Base-by-base conservation (phyloP, 2,329 filamentous ascomycete species). In the Remersonia thermophila region DNA sequence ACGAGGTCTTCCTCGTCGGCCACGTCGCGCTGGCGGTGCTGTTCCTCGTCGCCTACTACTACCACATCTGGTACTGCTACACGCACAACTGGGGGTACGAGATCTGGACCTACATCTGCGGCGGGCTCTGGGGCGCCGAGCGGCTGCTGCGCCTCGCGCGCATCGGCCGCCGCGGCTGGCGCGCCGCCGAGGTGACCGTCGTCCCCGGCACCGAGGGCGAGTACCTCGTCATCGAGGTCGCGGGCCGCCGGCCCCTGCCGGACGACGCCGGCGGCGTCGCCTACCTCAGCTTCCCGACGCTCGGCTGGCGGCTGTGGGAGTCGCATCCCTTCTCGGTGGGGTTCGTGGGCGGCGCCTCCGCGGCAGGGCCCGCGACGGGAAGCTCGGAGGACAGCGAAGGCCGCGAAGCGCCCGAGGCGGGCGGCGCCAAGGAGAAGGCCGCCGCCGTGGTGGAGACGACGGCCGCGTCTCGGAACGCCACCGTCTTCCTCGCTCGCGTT, bases 1-100 rank as follows among this genome's bases (percentile, higher is more conserved):
- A 63, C 44, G 63, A 67, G 44, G 30, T 56, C n/a, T 61, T 61
- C 32, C 40, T 60, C 0, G 51, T 47, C 1, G 38, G 44, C 1
- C 59, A 62, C 20, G 49, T 56, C 11, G 25, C 55, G 0, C 44
- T 61, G 2, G 46, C 53, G 1, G 40, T 56, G 4, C 20, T 61
- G 12, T 54, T 58, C 14, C 37, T 62, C 18, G 40, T 56, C 31
- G 51, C 49, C 2, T 58, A 49, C 33, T 60, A 54, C 44, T 56
- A 57, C 27, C 57, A 60, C 34, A 55, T 60, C 27, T 55, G 51
- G 46, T 57, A 56, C 51, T 35, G 47, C 3, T 59, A 51, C 35
- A 38, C 37, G 6, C 55, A 54, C 43, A 51, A 50, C 23, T 60
- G 56, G 55, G 57, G 57, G 1, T 58, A 60, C 27, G 56, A 60